Evolutionary conservation across 345 rosid species (phyloP).

Genomic region (Arabidopsis suecica): DNA sequence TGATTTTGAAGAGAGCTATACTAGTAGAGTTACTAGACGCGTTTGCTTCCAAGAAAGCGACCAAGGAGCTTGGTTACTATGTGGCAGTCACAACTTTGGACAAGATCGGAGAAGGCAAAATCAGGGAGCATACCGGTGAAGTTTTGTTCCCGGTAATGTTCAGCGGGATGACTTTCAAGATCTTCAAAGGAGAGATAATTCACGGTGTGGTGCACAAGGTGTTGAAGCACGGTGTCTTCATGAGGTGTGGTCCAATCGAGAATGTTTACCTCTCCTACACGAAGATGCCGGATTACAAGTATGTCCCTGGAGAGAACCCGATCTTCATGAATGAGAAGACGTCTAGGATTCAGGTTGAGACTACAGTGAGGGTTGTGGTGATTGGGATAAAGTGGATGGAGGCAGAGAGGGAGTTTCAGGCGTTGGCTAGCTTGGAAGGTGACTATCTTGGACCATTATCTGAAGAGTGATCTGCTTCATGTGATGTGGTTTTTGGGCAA

Average conservation of each 20-base stretch:
- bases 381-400: constrained; percentile 81
- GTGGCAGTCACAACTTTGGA: constrained; percentile 63
- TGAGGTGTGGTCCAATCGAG: constrained; percentile 75
- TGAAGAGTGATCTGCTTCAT: constrained; percentile 32
- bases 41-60: constrained; percentile 65
- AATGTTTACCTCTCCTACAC: constrained; percentile 58
- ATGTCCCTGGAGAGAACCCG: constrained; percentile 69
- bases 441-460: constrained; percentile 75
- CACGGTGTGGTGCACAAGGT: constrained; percentile 75
- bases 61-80: constrained; percentile 76
- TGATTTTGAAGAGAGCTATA: constrained; percentile 73
- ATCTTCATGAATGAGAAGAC: constrained; percentile 67
- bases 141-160: constrained; percentile 78
- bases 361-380: constrained; percentile 63
- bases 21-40: constrained; percentile 63
- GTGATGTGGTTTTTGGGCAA: constrained; percentile 7
- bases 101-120: constrained; percentile 75
- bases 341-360: constrained; percentile 66
- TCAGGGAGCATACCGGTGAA: constrained; percentile 72
- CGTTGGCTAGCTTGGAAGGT: constrained; percentile 77
- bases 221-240: constrained; percentile 81
- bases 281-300: constrained; percentile 74
- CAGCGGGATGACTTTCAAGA: constrained; percentile 78
- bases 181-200: constrained; percentile 78
- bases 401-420: constrained; percentile 85